These are phyloP conservation scores for Chlorencoelia australis DNA, from an alignment of 2,329 filamentous ascomycete genomes.

Conservation along the genomic window DNA sequence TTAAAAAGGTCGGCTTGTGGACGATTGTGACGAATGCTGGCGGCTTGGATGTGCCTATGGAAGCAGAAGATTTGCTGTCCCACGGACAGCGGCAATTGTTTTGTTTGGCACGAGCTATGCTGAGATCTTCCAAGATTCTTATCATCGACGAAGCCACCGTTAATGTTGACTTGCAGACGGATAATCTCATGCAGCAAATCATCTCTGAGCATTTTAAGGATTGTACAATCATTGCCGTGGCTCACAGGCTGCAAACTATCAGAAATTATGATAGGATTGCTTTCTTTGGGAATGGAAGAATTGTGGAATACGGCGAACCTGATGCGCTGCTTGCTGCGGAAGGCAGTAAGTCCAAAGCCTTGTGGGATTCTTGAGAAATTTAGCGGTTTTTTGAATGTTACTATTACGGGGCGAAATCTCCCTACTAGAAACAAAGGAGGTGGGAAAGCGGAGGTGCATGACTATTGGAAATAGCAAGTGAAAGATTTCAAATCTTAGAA, in stretches of 20 bases:
- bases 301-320: constrained; percentile 79
- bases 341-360: too few species aligned
- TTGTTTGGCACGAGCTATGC: constrained; percentile 35
- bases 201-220: constrained; percentile 69
- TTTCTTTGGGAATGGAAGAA: constrained; percentile 78
- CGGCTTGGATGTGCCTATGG: constrained; percentile 27
- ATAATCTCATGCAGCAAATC: constrained; percentile 87
- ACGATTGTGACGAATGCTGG: constrained; percentile 6
- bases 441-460: too few species aligned
- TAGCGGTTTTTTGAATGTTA: too few species aligned
- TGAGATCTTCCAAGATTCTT: constrained; percentile 27
- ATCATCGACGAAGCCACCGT: constrained; percentile 25
- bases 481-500: too few species aligned
- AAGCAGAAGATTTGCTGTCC: constrained; percentile 34
- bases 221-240: constrained; percentile 90
- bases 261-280: constrained; percentile 94
- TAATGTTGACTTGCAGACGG: constrained; percentile 79
- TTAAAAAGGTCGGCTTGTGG: constrained; percentile 33
- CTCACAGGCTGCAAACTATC: constrained; percentile 86
- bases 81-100: constrained; percentile 36
- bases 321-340: constrained; percentile 70
- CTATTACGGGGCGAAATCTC: too few species aligned
- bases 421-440: too few species aligned
- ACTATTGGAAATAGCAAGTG: too few species aligned
- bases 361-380: too few species aligned